phyloP scores from a whole-genome alignment of 1,139 yeast species.

The Citeromyces siamensis region DNA sequence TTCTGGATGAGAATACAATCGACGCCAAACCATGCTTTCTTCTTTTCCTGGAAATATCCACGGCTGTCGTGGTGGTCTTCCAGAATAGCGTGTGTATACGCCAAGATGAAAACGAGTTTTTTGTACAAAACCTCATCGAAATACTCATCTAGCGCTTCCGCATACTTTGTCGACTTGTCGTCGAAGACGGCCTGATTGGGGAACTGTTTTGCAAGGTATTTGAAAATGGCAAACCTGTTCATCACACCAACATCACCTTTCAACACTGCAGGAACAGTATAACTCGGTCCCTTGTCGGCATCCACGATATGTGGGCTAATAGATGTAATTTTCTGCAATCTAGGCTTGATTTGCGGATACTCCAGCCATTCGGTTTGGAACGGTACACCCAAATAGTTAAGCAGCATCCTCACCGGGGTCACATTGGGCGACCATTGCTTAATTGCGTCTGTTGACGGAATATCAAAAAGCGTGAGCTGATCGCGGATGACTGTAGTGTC shows the following conservation, averaged over 20 bases:
- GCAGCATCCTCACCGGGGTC: conserved; percentile 4
- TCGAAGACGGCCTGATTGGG: neutral
- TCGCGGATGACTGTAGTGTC: conserved; percentile 1
- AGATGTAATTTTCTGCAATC: neutral
- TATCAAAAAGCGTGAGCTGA: neutral
- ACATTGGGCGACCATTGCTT: conserved; percentile 5
- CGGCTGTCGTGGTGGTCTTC: conserved; percentile 1
- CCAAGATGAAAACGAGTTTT: neutral
- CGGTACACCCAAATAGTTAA: conserved; percentile 5
- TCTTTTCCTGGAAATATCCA: conserved; percentile 5
- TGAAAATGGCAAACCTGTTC: conserved; percentile 3
- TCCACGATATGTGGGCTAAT: neutral
- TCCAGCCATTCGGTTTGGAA: conserved; percentile 4
- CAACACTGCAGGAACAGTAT: conserved; percentile 5
- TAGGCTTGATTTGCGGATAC: conserved; percentile 5
- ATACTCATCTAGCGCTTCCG: conserved; percentile 2
- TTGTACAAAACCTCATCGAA: neutral
- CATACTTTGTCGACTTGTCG: neutral
- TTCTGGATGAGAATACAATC: conserved; percentile 3
- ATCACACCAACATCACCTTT: conserved; percentile 4
- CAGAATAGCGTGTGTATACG: conserved; percentile 2
- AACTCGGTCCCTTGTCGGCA: conserved; percentile 2
- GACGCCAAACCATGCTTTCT: conserved; percentile 4
- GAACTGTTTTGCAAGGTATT: neutral
- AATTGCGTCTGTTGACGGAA: neutral